A percentile compares a stretch with the other conserved stretches of the same genome.
These are phyloP conservation scores for Alternaria atra DNA, from an alignment of 2,329 filamentous ascomycete species.

Conservation along the genomic window DNA sequence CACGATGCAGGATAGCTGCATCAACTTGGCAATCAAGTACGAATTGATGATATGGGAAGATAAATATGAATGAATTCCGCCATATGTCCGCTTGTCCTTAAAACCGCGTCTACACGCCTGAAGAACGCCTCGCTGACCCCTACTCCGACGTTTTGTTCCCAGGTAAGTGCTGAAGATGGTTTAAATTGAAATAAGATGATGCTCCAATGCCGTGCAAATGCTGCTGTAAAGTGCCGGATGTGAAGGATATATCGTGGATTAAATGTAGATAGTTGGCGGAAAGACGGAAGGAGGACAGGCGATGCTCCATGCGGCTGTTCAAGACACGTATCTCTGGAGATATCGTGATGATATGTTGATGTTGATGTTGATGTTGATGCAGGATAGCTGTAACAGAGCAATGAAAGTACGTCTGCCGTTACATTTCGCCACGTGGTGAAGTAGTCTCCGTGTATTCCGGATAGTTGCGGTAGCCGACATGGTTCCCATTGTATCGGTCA, in stretches of 20 bases:
- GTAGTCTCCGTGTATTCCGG: rapidly evolving
- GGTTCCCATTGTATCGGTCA: neutral
- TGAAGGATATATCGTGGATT: neutral
- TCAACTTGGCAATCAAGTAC: neutral
- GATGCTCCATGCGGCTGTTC: neutral
- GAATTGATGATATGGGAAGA: neutral
- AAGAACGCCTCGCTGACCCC: neutral
- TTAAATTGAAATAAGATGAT: neutral
- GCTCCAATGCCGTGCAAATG: conserved; percentile 5
- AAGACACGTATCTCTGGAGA: neutral
- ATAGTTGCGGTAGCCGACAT: neutral
- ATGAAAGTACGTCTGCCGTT: neutral
- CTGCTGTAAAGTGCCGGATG: neutral
- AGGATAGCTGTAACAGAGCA: neutral
- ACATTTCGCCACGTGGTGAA: neutral
- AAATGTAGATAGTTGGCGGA: neutral
- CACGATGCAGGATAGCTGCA: neutral
- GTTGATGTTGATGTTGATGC: neutral
- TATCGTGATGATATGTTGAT: neutral
- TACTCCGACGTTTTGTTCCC: neutral
- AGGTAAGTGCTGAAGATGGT: rapidly evolving
- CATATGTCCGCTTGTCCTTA: neutral
- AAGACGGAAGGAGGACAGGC: neutral
- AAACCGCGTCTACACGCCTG: neutral
- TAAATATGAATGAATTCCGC: neutral